phyloP scores from a whole-genome alignment of 2,329 filamentous ascomycete genomes.

The Fusarium coicis region DNA sequence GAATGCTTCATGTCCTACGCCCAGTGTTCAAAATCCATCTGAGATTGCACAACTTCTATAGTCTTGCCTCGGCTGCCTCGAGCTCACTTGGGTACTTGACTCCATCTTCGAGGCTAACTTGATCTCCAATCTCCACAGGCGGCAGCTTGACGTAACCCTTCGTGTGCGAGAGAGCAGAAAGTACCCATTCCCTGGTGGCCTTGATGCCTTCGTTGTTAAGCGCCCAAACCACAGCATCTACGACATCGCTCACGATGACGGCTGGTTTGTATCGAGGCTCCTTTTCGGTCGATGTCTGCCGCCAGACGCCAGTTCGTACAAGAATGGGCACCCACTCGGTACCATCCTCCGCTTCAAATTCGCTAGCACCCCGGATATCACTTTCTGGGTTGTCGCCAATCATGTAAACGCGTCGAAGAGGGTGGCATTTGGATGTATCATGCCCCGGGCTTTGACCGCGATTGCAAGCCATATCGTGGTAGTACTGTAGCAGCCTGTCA shows the following conservation, averaged over 20 bases:
- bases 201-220: constrained; percentile 65
- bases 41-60: constrained; percentile 7
- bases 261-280: constrained; percentile 70
- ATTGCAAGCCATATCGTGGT: constrained; percentile 42
- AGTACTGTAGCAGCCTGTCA: constrained; percentile 72
- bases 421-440: constrained; percentile 50
- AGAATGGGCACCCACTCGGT: constrained; percentile 83
- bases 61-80: constrained; percentile 35
- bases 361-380: constrained; percentile 89
- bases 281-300: constrained; percentile 51
- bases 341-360: constrained; percentile 72
- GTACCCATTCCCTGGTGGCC: constrained; percentile 47
- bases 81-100: constrained; percentile 37
- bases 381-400: constrained; percentile 90
- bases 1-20: no score
- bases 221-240: constrained; percentile 81
- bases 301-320: constrained; percentile 83
- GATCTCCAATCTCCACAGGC: constrained; percentile 22
- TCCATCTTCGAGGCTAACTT: neutral
- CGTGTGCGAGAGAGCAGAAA: constrained; percentile 43
- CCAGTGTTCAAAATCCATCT: neutral
- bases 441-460: constrained; percentile 22
- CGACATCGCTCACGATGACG: constrained; percentile 78
- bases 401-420: constrained; percentile 88
- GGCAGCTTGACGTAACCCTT: constrained; percentile 44